A percentile compares a stretch with the other conserved stretches of the same genome.
Conservation (phyloP, 441 rosid genomes). For the Erysimum cheiri region DNA sequence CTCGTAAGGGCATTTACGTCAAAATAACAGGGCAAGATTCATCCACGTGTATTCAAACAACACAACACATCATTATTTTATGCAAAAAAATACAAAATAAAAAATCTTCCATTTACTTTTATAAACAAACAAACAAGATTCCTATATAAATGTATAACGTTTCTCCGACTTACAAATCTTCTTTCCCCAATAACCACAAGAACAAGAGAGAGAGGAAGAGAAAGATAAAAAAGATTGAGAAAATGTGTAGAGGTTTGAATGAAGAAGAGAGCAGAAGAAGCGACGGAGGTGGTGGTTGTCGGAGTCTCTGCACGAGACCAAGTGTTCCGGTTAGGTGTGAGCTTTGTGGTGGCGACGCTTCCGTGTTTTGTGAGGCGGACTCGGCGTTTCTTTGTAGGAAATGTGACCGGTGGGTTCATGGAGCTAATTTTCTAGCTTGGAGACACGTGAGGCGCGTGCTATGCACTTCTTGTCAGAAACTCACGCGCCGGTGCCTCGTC, state of each 20-base stretch:
- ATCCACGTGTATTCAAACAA: conserved; percentile 31
- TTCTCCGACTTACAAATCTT: conserved; percentile 20
- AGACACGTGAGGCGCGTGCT: conserved; percentile 79
- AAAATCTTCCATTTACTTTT: background rate
- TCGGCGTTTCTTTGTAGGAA: conserved; percentile 69
- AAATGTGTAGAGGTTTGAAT: conserved; percentile 66
- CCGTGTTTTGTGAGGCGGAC: conserved; percentile 82
- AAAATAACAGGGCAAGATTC: conserved; percentile 25
- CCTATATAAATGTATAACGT: conserved; percentile 31
- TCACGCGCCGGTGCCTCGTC: conserved; percentile 62
- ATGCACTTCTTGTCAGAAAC: conserved; percentile 65
- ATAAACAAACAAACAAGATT: background rate
- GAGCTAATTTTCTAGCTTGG: conserved; percentile 79
- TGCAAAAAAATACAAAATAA: background rate
- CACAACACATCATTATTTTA: conserved; percentile 10
- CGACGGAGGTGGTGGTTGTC: conserved; percentile 24
- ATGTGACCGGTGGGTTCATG: conserved; percentile 80
- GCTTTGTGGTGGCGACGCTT: conserved; percentile 65
- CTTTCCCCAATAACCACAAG: conserved; percentile 17
- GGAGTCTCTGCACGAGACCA: conserved; percentile 18
- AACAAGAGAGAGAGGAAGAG: background rate
- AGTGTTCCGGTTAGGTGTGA: conserved; percentile 52
- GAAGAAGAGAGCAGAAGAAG: conserved; percentile 37
- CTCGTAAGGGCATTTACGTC: conserved; percentile 21
- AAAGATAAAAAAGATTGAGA: too few species aligned